Base-by-base conservation (phyloP, 768 basidiomycete species). In the Mrakia frigida region DNA sequence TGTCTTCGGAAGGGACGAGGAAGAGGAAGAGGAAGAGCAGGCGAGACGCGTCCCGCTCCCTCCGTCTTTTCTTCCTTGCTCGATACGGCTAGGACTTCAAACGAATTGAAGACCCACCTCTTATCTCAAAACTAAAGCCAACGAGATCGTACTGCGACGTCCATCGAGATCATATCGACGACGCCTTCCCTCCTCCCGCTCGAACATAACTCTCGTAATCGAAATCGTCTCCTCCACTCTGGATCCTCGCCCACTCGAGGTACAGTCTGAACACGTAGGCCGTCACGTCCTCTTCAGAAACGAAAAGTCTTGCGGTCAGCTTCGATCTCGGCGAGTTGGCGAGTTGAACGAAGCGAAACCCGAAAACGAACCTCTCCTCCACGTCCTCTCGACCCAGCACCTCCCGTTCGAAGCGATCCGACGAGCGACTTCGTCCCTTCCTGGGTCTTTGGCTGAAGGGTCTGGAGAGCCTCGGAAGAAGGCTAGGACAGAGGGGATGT, bases 211-310 rank as follows among this genome's bases (percentile, higher is more conserved):
- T 18, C n/a, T 56, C 56, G 25, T n/a, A 28, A 56, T 56, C 56
- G 28, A 56, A 56, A 11, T 56, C 56, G 56, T 68, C 65, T n/a
- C 65, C 65, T 18, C 65, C 70, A 2, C 53, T 35, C 33, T 72
- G 70, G 2, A 75, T 73, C 50, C 83, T 79, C 18, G 81, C 83
- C 81, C 81, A 83, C 50, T 83, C 83, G 35, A 83, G 79, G 73
- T 82, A 83, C 35, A 82, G 77, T 37, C 83, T 79, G 70, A 82
- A 82, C 56, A 81, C 80, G 74, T 82, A 82, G 14, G 83, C 82
- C 4, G 79, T 74, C 82, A 89, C 80, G 79, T 90, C 90, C 79
- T 89, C 88, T 69, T 41, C 6, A 39, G n/a, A 43, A 43, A 46
- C 6, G 3, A 13, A 41, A 10, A 9, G 39, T n/a, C n/a, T n/a